Conservation (phyloP, 306 rosid species). For the Cicer judaicum region DNA sequence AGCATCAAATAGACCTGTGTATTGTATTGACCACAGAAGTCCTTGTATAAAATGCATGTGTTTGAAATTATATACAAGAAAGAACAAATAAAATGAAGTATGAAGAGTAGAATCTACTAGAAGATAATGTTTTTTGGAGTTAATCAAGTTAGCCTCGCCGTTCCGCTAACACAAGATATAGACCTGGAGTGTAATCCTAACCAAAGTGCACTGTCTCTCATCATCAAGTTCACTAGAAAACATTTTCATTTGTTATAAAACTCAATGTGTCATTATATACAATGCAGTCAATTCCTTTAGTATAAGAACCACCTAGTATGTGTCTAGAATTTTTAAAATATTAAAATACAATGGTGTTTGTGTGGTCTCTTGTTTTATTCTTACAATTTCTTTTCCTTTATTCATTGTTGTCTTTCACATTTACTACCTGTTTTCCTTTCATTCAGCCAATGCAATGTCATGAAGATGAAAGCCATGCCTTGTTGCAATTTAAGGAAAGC, state of each 20-base stretch:
- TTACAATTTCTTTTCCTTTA: background rate
- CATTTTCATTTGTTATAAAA: background rate
- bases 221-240: background rate
- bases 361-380: background rate
- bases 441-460: background rate
- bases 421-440: background rate
- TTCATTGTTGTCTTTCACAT: background rate
- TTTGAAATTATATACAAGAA: background rate
- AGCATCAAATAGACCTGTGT: background rate
- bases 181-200: background rate
- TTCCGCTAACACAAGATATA: background rate
- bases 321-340: background rate
- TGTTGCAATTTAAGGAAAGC: conserved; percentile 40
- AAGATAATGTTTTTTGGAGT: background rate
- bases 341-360: conserved; percentile 16
- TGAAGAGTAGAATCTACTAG: background rate
- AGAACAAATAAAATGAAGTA: background rate
- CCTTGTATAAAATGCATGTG: background rate
- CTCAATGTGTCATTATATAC: too few species aligned
- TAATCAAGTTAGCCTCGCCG: background rate
- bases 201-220: conserved; percentile 1
- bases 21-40: background rate
- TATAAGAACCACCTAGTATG: background rate
- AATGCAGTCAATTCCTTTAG: background rate
- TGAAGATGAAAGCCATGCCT: conserved; percentile 35